These are phyloP conservation scores for Jackrogersella multiformis DNA, from an alignment of 495 filamentous ascomycete species.

Conservation along the genomic window DNA sequence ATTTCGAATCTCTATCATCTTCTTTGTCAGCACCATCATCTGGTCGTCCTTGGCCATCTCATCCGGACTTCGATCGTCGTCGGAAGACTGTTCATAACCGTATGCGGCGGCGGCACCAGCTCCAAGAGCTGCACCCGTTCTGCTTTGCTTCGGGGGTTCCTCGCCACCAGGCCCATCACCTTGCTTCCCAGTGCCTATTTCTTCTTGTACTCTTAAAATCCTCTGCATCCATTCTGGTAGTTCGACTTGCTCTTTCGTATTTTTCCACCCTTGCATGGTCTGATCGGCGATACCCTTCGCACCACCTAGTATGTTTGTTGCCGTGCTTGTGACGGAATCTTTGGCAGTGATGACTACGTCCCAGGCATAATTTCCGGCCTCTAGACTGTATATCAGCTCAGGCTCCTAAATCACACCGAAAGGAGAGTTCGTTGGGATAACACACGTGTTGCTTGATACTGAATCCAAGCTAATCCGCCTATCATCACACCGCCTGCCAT, in stretches of 20 bases:
- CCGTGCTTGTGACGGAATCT: slow-evolving; percentile 72
- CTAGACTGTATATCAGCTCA: slow-evolving; percentile 53
- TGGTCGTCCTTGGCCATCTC: slow-evolving; percentile 88
- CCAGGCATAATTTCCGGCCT: slow-evolving; percentile 88
- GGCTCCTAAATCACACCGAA: slow-evolving; percentile 16
- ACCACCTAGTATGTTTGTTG: slow-evolving; percentile 70
- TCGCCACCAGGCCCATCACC: slow-evolving; percentile 57
- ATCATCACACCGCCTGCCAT: slow-evolving; percentile 90
- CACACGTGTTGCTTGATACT: slow-evolving; percentile 94
- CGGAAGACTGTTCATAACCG: slow-evolving; percentile 75
- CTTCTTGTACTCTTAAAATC: slow-evolving; percentile 69
- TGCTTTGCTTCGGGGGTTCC: slow-evolving; percentile 68
- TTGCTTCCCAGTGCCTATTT: slow-evolving; percentile 50
- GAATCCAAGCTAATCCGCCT: slow-evolving; percentile 87
- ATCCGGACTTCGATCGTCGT: slow-evolving; percentile 71
- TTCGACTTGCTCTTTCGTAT: slow-evolving; percentile 79
- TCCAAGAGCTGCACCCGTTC: slow-evolving; percentile 64
- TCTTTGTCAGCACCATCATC: slow-evolving; percentile 99
- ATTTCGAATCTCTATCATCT: slow-evolving; percentile 98
- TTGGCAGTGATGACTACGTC: slow-evolving; percentile 77
- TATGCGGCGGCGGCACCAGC: slow-evolving; percentile 75
- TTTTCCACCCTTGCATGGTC: slow-evolving; percentile 81
- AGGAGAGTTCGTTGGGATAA: background rate
- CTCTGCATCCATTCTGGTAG: slow-evolving; percentile 88
- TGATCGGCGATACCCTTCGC: slow-evolving; percentile 79